Evolutionary conservation across 2,329 filamentous ascomycete genomes (phyloP), one percentile per base, ranked within the genome.

Genomic region (Claviceps cyperi): DNA sequence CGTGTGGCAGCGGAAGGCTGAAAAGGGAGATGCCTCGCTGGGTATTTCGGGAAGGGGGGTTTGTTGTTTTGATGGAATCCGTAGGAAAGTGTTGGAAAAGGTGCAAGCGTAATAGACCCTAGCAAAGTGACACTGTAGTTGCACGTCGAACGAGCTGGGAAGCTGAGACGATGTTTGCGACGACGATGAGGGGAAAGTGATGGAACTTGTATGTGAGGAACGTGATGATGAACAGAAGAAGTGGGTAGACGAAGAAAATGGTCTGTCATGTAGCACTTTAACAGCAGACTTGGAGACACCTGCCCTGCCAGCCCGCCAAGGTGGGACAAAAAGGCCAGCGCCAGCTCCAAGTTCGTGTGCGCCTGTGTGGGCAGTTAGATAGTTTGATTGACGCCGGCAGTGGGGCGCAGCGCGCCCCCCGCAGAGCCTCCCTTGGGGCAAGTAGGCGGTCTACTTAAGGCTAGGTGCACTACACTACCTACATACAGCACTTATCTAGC

Each of bases 1-100:
- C 61, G 56, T 60, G 57, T 62, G 64, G 43, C 60, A 75, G 73
- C 73, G 73, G 76, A 76, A 72, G 63, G 68, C 66, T 68, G 54
- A 51, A 50, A 63, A 62, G 59, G 60, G 65, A 48, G 46, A 38
- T 48, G 67, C 62, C 73, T 76, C 72, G 73, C 72, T 74, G 59
- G 46, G 56, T 17, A n/a, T 45, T 19, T 28, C 57, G 53, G 53
- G 50, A 54, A 54, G 54, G 55, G 50, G 28, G 28, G n/a, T 46
- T 17, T 35, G n/a, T 56, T 54, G 54, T 56, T 40, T 46, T 44
- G 44, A 40, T 50, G 51, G 45, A 49, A 48, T 35, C 39, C 21
- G 49, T 55, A 50, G 55, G 52, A 50, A 39, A 54, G 54, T 28
- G 50, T 22, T 14, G 17, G 17, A 14, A 50, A 51, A 44, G 40